Evolutionary conservation across 371 early-diverging fungal genomes (phyloP).

Genomic region (Rhizopus delemar): DNA sequence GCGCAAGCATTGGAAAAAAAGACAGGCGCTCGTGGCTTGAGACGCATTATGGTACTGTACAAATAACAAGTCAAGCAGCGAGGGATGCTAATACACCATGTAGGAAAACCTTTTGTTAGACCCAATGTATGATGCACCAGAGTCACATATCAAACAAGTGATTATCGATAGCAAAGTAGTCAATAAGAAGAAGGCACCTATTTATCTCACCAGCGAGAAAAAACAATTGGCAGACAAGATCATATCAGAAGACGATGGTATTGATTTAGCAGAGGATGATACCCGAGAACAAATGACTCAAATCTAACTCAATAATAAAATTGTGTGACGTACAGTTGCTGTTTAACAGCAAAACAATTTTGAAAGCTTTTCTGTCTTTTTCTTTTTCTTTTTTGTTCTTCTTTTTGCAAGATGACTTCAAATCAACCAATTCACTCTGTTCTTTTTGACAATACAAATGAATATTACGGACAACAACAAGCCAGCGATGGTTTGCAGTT

Average conservation of each 20-base stretch:
- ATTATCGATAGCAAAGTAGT: slow-evolving; percentile 69
- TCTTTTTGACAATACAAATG: slow-evolving; percentile 46
- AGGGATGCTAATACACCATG: neutral
- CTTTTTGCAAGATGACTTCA: slow-evolving; percentile 27
- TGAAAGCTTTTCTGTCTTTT: neutral
- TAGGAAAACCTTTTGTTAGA: slow-evolving; percentile 74
- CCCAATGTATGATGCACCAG: slow-evolving; percentile 83
- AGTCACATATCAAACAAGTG: slow-evolving; percentile 68
- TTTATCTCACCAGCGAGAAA: slow-evolving; percentile 25
- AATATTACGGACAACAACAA: slow-evolving; percentile 33
- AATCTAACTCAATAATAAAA: slow-evolving; percentile 9
- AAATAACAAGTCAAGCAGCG: neutral
- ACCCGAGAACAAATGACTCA: slow-evolving; percentile 28
- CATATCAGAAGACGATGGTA: slow-evolving; percentile 26
- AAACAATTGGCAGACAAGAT: slow-evolving; percentile 27
- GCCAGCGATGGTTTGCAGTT: slow-evolving; percentile 61
- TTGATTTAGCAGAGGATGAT: slow-evolving; percentile 16
- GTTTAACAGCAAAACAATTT: neutral
- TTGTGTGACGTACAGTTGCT: too few species aligned
- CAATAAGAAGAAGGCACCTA: slow-evolving; percentile 19
- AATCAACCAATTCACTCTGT: slow-evolving; percentile 56
- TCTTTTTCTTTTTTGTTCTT: slow-evolving; percentile 3
- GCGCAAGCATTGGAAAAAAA: slow-evolving; percentile 76
- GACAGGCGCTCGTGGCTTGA: slow-evolving; percentile 88
- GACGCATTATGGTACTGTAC: slow-evolving; percentile 71